Conservation (phyloP, 1,139 yeast genomes). For the Saccharomyces hybrid region DNA sequence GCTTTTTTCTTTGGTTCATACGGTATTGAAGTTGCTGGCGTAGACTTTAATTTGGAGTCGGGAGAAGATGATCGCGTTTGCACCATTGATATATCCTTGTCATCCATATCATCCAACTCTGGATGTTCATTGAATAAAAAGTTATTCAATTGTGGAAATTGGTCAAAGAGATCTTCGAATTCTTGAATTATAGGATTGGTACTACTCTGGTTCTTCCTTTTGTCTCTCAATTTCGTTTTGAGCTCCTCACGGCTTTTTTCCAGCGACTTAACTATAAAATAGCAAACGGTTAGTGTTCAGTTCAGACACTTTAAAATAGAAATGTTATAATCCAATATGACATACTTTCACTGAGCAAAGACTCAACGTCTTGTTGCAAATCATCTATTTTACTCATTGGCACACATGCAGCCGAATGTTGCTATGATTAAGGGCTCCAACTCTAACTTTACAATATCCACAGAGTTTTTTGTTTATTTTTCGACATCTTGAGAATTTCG, state of each 20-base stretch:
- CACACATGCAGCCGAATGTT: too few relatives aligned
- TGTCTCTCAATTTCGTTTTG: conserved; percentile 3
- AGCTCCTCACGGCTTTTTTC: conserved; percentile 10
- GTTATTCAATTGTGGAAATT: conserved; percentile 20
- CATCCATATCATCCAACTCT: conserved; percentile 2
- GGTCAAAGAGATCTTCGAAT: conserved; percentile 17
- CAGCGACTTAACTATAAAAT: conserved; percentile 10
- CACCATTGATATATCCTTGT: neutral
- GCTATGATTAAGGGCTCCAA: too few relatives aligned
- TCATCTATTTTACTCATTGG: conserved; percentile 18
- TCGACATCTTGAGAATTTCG: neutral
- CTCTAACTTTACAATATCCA: neutral
- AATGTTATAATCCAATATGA: too few relatives aligned
- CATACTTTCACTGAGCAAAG: conserved; percentile 20
- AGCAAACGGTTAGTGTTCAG: neutral
- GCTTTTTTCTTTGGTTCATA: conserved; percentile 2
- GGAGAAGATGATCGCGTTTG: neutral
- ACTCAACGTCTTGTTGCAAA: conserved; percentile 25
- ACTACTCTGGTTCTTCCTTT: conserved; percentile 4
- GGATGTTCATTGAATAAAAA: conserved; percentile 9
- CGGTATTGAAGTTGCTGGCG: neutral
- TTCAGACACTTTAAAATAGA: neutral
- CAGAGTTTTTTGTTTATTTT: too few relatives aligned
- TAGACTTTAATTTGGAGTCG: neutral
- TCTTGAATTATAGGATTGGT: conserved; percentile 13